phyloP scores from a whole-genome alignment of 1,139 yeast species.

The Lodderomyces elongisporus region DNA sequence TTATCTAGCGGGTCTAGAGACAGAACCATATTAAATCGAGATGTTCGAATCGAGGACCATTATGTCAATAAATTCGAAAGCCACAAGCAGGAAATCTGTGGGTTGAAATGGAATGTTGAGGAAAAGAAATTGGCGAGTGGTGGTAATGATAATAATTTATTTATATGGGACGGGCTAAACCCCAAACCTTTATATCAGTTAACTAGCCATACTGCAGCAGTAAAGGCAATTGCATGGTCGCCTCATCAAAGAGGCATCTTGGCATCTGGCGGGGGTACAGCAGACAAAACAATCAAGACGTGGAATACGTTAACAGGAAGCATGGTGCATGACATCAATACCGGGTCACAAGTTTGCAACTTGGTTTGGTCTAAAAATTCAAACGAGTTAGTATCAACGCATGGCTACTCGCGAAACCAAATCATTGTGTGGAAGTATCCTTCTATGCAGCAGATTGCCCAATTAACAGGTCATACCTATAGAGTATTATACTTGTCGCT shows the following conservation, averaged over 20 bases:
- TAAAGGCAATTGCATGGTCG: conserved; percentile 95
- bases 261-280: conserved; percentile 97
- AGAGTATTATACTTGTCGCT: conserved; percentile 84
- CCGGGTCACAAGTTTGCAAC: conserved; percentile 96
- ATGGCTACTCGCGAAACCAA: conserved; percentile 89
- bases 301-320: conserved; percentile 89
- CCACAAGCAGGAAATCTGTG: conserved; percentile 95
- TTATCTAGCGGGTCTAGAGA: conserved; percentile 87
- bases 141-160: conserved; percentile 83
- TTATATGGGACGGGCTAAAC: conserved; percentile 82
- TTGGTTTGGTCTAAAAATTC: conserved; percentile 90
- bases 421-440: conserved; percentile 94
- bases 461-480: conserved; percentile 89
- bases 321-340: conserved; percentile 71
- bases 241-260: conserved; percentile 92
- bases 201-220: conserved; percentile 88
- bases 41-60: conserved; percentile 84
- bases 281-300: conserved; percentile 82
- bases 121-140: conserved; percentile 88
- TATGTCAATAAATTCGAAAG: conserved; percentile 64
- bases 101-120: conserved; percentile 87
- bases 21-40: conserved; percentile 78
- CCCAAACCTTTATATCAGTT: conserved; percentile 69
- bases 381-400: conserved; percentile 89
- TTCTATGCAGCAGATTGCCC: conserved; percentile 87